Conservation (phyloP, 345 rosid species). For the Salix purpurea region DNA sequence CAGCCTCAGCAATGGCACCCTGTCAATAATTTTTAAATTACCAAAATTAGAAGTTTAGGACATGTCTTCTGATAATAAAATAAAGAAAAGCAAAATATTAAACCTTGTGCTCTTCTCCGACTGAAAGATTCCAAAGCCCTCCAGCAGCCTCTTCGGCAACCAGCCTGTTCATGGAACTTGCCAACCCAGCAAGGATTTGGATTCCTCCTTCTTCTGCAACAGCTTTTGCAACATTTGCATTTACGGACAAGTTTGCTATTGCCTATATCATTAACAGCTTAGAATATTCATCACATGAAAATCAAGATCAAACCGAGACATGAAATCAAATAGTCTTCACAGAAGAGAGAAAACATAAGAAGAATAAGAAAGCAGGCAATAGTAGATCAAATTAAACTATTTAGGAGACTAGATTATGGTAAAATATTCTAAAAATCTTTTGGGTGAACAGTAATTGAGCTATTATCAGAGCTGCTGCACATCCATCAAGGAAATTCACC, state of each 20-base stretch:
- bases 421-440: constrained; percentile 3
- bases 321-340: not conserved
- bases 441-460: not conserved
- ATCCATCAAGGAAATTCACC: constrained; percentile 28
- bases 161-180: constrained; percentile 33
- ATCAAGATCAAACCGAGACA: constrained; percentile 7
- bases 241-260: constrained; percentile 38
- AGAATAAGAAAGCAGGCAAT: not conserved
- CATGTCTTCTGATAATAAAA: not conserved
- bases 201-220: constrained; percentile 39
- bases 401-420: not conserved
- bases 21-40: constrained; percentile 8
- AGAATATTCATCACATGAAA: not conserved
- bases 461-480: not conserved
- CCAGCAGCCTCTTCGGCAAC: constrained; percentile 45
- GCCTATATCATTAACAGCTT: constrained; percentile 21
- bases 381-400: constrained; percentile 2
- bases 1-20: constrained; percentile 39
- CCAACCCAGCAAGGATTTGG: constrained; percentile 27
- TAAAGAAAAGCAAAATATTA: not conserved
- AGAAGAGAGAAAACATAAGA: not conserved
- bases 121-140: constrained; percentile 45
- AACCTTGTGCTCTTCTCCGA: constrained; percentile 48
- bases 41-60: not conserved
- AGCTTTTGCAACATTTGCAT: constrained; percentile 36